Percentiles rank a stretch among this genome's conserved stretches.
Evolutionary conservation across 1,284 basidiomycete species (phyloP).

Genomic region (Ceratobasidium sp.): DNA sequence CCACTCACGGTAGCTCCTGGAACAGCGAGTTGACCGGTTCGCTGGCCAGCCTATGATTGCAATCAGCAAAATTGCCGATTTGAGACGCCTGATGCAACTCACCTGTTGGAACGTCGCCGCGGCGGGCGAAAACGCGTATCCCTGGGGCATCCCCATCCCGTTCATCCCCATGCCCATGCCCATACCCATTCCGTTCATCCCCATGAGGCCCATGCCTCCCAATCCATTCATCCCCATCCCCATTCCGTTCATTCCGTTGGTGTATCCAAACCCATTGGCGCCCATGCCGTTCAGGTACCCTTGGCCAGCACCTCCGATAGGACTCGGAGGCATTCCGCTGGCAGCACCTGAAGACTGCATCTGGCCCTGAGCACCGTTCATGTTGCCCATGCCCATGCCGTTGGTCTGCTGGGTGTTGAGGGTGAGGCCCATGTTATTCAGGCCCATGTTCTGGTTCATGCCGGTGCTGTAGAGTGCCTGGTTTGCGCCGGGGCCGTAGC

Average conservation of each 20-base stretch:
- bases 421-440: constrained; percentile 31
- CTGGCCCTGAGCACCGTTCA: constrained; percentile 32
- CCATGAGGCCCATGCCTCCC: constrained; percentile 48
- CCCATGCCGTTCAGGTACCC: constrained; percentile 42
- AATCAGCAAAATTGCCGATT: constrained; percentile 35
- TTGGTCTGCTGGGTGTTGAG: constrained; percentile 46
- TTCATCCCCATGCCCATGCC: constrained; percentile 47
- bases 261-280: constrained; percentile 41
- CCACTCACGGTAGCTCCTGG: constrained; percentile 42
- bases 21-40: constrained; percentile 42
- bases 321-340: constrained; percentile 28
- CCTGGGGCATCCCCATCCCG: constrained; percentile 43
- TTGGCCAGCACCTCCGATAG: constrained; percentile 30
- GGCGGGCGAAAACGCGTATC: constrained; percentile 44
- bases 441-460: constrained; percentile 34
- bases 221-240: constrained; percentile 43
- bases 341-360: constrained; percentile 28
- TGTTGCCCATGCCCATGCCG: constrained; percentile 67
- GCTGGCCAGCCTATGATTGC: constrained; percentile 13
- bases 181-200: constrained; percentile 48
- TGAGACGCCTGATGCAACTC: constrained; percentile 43
- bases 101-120: constrained; percentile 72
- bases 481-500: constrained; percentile 64
- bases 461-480: constrained; percentile 39
- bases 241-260: constrained; percentile 41